Evolutionary conservation across 805 yeast species (phyloP), one percentile per base, ranked within the genome.

Genomic region (Priceomyces melissophilus): DNA sequence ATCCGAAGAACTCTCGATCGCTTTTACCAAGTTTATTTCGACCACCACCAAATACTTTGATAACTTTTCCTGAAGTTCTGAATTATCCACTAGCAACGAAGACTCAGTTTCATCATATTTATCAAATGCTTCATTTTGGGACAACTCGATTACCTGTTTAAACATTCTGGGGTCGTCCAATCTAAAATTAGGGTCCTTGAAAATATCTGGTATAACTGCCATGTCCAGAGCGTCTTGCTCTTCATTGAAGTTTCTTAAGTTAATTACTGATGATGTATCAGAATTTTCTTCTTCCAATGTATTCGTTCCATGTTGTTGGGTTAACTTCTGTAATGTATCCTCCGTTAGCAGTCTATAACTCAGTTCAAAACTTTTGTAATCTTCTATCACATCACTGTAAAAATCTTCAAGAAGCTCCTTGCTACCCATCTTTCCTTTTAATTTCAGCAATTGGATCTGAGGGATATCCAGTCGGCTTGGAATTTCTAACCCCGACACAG

Each of bases 391-490:
- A 6, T 45, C 45, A 3, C 40, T 42, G 7, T 61, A 52, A 35
- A 58, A 56, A 15, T 46, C 39, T 2, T 39, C 30, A 12, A 40
- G 42, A 36, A 66, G 43, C 11, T 57, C 58, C 3, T 51, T 47
- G 17, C 49, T 48, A 15, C 55, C 30, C 2, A 62, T 62, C 39
- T 55, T 60, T 8, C 47, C 36, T 9, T 53, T 47, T 20, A 69
- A 53, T 29, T 65, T 58, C 50, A 52, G 44, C 30, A 91, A 66
- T 36, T 75, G 79, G 9, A 88, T 82, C 16, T 83, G 88, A 0
- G 97, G 96, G 9, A 91, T 91, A 54, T 93, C 98, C 37, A 75
- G 73, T 1, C 76, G 69, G 0, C 96, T 83, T 0, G 99, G 98
- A 6, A 79, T 74, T 31, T 68, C 67, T 17, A 84, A 55, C 48